Conservation (phyloP, 495 filamentous ascomycete species). For the Melanomma pulvis-pyrius region DNA sequence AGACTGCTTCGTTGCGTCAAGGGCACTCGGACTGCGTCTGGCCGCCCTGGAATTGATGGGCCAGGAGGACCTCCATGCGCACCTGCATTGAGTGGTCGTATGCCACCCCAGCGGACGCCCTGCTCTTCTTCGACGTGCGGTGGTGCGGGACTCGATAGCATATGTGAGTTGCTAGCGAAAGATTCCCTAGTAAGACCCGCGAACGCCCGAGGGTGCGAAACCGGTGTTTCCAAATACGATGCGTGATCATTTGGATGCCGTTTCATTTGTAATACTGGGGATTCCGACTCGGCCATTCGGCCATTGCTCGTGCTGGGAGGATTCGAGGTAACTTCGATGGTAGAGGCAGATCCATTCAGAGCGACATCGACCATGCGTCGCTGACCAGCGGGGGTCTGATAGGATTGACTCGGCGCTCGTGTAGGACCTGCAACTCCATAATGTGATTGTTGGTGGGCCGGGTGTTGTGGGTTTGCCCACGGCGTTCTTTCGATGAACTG, state of each 20-base stretch:
- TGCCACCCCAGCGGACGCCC: constrained; percentile 20
- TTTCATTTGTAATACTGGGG: constrained; percentile 37
- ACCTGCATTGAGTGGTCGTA: constrained; percentile 22
- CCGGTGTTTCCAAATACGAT: constrained; percentile 15
- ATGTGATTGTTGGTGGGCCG: constrained; percentile 57
- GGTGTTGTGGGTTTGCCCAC: constrained; percentile 88
- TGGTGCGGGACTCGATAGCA: constrained; percentile 23
- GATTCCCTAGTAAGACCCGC: constrained; percentile 13
- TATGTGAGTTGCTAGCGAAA: constrained; percentile 17
- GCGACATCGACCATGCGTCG: constrained; percentile 57
- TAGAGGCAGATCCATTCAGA: constrained; percentile 60
- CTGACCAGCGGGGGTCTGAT: constrained; percentile 57
- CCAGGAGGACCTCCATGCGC: constrained; percentile 1
- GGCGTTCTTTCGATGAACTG: constrained; percentile 80
- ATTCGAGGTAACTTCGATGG: constrained; percentile 52
- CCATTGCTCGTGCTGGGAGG: constrained; percentile 39
- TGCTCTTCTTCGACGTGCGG: constrained; percentile 27
- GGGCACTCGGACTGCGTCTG: constrained; percentile 14
- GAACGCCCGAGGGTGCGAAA: constrained; percentile 12
- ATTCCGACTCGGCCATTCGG: constrained; percentile 31
- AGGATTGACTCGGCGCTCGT: constrained; percentile 42
- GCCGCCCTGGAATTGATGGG: constrained; percentile 12
- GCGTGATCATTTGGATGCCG: constrained; percentile 29
- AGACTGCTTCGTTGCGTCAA: constrained; percentile 27
- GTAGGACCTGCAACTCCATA: constrained; percentile 28